Percentiles rank a stretch among this genome's conserved stretches.
These are phyloP conservation scores for Fusarium tricinctum DNA, from an alignment of 2,329 filamentous ascomycete genomes.

Conservation along the genomic window DNA sequence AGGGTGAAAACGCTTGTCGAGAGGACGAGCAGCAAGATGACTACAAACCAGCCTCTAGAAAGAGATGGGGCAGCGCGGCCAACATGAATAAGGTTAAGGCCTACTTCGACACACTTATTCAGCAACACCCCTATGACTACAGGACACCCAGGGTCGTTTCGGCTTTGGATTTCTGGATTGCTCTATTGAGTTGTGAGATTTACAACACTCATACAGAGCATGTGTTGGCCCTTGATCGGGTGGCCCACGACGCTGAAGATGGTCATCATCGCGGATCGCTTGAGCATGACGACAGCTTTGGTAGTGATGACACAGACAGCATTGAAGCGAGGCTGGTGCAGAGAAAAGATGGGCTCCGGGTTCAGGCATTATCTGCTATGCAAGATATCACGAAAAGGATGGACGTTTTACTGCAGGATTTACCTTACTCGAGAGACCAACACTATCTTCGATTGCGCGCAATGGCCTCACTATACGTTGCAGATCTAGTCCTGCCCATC, in stretches of 20 bases:
- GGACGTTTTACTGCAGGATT: conserved; percentile 76
- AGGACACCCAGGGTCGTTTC: conserved; percentile 70
- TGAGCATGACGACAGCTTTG: conserved; percentile 39
- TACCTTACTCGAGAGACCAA: conserved; percentile 77
- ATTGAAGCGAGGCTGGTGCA: conserved; percentile 44
- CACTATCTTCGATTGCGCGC: conserved; percentile 79
- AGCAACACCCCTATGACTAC: conserved; percentile 80
- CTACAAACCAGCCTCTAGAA: conserved; percentile 2
- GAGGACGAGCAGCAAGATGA: conserved; percentile 15
- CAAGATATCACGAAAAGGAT: conserved; percentile 75
- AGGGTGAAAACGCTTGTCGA: conserved; percentile 57
- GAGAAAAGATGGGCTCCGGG: conserved; percentile 58
- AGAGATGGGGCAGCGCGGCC: conserved; percentile 60
- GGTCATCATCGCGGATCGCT: conserved; percentile 30
- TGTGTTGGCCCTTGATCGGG: conserved; percentile 58
- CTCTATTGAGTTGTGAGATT: conserved; percentile 84
- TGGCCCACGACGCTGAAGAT: conserved; percentile 52
- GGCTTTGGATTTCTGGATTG: conserved; percentile 83
- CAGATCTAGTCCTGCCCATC: conserved; percentile 71
- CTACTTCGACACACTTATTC: conserved; percentile 84
- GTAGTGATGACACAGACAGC: conserved; percentile 39
- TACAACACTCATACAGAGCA: conserved; percentile 78
- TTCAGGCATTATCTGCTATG: conserved; percentile 70
- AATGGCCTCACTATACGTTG: conserved; percentile 81
- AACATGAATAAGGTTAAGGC: conserved; percentile 62